Conservation (phyloP, 2,329 filamentous ascomycete genomes). For the Pseudohalonectria lignicola region DNA sequence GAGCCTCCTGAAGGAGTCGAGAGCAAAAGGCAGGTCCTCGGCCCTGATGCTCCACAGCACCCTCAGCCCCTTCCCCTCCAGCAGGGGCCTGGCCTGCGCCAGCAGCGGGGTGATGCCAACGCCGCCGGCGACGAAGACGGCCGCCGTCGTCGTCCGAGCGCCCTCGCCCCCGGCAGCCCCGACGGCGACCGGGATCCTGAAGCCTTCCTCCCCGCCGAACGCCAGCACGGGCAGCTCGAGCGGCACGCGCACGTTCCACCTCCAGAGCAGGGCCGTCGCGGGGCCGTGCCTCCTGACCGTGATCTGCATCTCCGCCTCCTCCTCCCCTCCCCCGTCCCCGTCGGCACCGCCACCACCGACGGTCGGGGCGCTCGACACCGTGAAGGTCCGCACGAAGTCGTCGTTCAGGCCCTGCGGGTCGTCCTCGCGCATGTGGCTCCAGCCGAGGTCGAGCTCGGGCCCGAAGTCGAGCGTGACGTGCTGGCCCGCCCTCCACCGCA, state of each 20-base stretch:
- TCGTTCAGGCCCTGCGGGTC: conserved; percentile 75
- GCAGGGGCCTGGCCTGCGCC: conserved; percentile 45
- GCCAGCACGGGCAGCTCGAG: conserved; percentile 60
- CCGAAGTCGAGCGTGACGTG: conserved; percentile 68
- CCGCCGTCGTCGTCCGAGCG: conserved; percentile 11
- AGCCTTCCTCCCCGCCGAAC: conserved; percentile 53
- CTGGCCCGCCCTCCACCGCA: conserved; percentile 61
- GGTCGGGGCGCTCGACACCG: conserved; percentile 55
- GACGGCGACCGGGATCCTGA: conserved; percentile 19
- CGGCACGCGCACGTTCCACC: conserved; percentile 36
- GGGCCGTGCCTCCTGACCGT: conserved; percentile 59
- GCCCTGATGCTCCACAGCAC: conserved; percentile 59
- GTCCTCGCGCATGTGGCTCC: conserved; percentile 73
- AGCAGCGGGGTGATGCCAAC: conserved; percentile 77
- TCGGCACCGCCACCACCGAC: conserved; percentile 8
- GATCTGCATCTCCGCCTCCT: conserved; percentile 58
- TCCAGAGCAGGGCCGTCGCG: conserved; percentile 56
- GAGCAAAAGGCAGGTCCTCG: conserved; percentile 51
- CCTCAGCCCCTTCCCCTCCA: conserved; percentile 31
- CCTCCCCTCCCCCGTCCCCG: conserved; percentile 1
- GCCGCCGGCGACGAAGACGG: conserved; percentile 62
- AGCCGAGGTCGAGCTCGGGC: conserved; percentile 58
- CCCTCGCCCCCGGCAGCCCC: conserved; percentile 10
- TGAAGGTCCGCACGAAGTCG: conserved; percentile 76
- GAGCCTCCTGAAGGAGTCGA: conserved; percentile 43